Evolutionary conservation across 176 grass and related monocot genomes (phyloP), one percentile per base, ranked within the genome.

Genomic region (Lolium multiflorum): DNA sequence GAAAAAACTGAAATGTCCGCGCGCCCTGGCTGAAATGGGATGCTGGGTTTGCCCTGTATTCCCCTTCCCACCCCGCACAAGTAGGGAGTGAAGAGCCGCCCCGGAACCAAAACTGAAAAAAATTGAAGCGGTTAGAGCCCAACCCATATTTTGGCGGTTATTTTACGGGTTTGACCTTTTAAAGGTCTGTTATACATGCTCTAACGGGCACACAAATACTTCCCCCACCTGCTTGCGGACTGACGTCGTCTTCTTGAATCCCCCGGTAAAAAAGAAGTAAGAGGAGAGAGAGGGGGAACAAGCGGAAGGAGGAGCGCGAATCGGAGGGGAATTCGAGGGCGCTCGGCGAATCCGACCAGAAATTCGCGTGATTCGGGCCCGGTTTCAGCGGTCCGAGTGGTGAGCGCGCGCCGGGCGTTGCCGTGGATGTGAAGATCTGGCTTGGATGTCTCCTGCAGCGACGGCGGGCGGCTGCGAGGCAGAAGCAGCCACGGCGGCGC

Each of bases 391-490:
- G 60, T 6, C 3, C 6, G 6, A 21, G 62, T 4, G 88, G 41
- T 57, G 78, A 68, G 18, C 13, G 24, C 39, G 60, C 47, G 63
- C 41, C 74, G 31, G 81, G 73, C 3, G 48, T 66, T 25, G 85
- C 77, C 18, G 88, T 52, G 73, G 72, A 90, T 89, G 90, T 85
- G 86, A 89, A 86, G 86, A 92, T 85, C 86, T 79, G 82, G 55
- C 21, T 22, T 5, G 8, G 61, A 90, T 90, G 88, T 31, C 43
- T 49, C 18, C 71, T 20, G 11, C 83, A 11, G 50, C 25, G 63
- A 44, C 25, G 76, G 82, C 41, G 11, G 79, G 11, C 60, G 59
- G 80, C 20, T 74, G 75, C 74, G 63, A 56, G 70, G 84, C 62
- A 41, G 89, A 54, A 38, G 80, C 61, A 5, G 62, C 78, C 2